Base-by-base conservation (phyloP, 129 eudicot species). In the Flaveria robusta region DNA sequence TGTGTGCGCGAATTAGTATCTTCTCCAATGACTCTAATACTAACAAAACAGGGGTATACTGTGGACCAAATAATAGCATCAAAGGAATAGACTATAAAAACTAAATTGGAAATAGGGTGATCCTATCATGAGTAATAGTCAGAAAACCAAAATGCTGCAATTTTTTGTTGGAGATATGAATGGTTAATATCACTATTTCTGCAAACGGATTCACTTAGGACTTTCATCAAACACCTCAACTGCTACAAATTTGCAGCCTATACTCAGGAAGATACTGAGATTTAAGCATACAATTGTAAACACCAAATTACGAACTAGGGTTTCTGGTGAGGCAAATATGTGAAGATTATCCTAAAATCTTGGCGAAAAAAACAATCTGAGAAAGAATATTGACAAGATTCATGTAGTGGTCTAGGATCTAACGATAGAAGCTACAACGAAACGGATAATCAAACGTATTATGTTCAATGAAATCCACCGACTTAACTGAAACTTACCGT, bases 401-500 rank as follows among this genome's bases (percentile, higher is more conserved):
- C 41, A 23, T 22, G 9, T 7, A 12, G 2, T n/a, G 7, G 29
- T 55, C 7, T 41, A 41, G 14, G 68, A 77, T 51, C 20, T 67
- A 26, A 66, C 34, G 58, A 26, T 16, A 66, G 5, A 66, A 67
- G 10, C 20, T 9, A 66, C 11, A 6, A 34, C 39, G 0, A 34
- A 34, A 34, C 39, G 39, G 1, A 66, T 3, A 39, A 55, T 34
- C 29, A 16, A 55, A 11, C n/a, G 69, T 41, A 55, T 3, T 54
- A 3, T 26, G 29, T 20, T 5, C 18, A 20, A 31, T 2, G 79
- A 60, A 45, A 62, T n/a, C 9, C 18, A 66, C 20, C 43, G 46
- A 42, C 16, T 22, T 22, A 77, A 19, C n/a, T 26, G 34, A 77
- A 59, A 78, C 77, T 60, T 78, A 78, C 81, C 42, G 46, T 65